phyloP scores from a whole-genome alignment of 2,329 filamentous ascomycete genomes.

The Fusarium sp. region DNA sequence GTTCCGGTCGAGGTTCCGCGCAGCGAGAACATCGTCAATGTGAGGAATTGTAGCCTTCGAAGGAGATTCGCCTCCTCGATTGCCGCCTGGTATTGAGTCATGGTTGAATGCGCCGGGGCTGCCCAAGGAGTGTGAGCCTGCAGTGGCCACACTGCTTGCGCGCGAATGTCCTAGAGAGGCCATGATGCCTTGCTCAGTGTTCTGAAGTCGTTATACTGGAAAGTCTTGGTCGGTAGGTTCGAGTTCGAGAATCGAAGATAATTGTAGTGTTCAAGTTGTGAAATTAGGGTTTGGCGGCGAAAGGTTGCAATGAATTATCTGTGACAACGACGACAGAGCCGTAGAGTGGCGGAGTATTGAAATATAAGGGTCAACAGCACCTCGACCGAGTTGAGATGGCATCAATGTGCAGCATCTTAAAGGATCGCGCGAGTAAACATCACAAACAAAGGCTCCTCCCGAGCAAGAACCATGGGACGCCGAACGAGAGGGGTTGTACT shows the following conservation, averaged over 20 bases:
- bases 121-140: constrained; percentile 46
- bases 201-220: constrained; percentile 11
- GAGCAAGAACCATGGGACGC: constrained; percentile 16
- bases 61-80: constrained; percentile 42
- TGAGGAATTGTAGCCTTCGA: constrained; percentile 56
- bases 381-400: constrained; percentile 12
- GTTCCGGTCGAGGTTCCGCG: constrained; percentile 58
- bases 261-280: not conserved
- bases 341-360: constrained; percentile 32
- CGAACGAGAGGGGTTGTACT: not conserved
- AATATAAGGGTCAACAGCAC: constrained; percentile 30
- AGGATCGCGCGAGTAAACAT: constrained; percentile 10
- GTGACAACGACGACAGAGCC: constrained; percentile 4
- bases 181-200: constrained; percentile 30
- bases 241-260: not conserved
- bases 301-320: constrained; percentile 18
- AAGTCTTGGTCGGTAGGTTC: constrained; percentile 15
- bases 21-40: constrained; percentile 62
- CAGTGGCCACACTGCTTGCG: constrained; percentile 40
- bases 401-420: constrained; percentile 28
- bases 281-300: not conserved
- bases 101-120: constrained; percentile 45
- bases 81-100: constrained; percentile 43
- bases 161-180: constrained; percentile 42
- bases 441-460: constrained; percentile 15